A percentile compares a stretch with the other conserved stretches of the same genome.
These are phyloP conservation scores for Globisporangium polare DNA, from an alignment of 352 stramenopile species.

Conservation along the genomic window DNA sequence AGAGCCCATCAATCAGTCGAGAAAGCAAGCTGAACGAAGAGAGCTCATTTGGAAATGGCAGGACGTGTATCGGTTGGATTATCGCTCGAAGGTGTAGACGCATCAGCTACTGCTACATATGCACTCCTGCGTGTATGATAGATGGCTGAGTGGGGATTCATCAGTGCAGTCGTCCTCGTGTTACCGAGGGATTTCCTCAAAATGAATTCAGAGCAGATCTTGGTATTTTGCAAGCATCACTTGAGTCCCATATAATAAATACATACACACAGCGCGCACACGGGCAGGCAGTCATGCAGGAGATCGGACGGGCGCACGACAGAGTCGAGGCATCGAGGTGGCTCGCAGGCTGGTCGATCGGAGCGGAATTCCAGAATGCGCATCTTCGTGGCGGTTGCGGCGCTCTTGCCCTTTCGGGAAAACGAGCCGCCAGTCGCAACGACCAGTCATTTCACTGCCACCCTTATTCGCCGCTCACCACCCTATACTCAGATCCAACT, in stretches of 20 bases:
- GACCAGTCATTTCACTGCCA: conserved; percentile 1
- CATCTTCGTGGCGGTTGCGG: not conserved
- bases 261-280: not conserved
- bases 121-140: not conserved
- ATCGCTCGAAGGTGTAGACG: not conserved
- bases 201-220: conserved; percentile 80
- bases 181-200: conserved; percentile 83
- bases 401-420: not conserved
- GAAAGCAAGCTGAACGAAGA: not conserved
- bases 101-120: not conserved
- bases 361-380: conserved; percentile 1
- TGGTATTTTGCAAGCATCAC: conserved; percentile 78
- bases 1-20: not conserved
- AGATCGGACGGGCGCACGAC: too few species aligned
- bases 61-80: not conserved
- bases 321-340: not conserved
- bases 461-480: not conserved
- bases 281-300: not conserved
- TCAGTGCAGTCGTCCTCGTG: conserved; percentile 72
- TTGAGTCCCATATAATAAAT: conserved; percentile 23
- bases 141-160: conserved; percentile 22
- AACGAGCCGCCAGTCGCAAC: not conserved
- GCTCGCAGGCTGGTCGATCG: not conserved
- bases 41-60: not conserved
- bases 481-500: not conserved